Conservation (phyloP, 1,284 basidiomycete species). For the Agaricales sp. region DNA sequence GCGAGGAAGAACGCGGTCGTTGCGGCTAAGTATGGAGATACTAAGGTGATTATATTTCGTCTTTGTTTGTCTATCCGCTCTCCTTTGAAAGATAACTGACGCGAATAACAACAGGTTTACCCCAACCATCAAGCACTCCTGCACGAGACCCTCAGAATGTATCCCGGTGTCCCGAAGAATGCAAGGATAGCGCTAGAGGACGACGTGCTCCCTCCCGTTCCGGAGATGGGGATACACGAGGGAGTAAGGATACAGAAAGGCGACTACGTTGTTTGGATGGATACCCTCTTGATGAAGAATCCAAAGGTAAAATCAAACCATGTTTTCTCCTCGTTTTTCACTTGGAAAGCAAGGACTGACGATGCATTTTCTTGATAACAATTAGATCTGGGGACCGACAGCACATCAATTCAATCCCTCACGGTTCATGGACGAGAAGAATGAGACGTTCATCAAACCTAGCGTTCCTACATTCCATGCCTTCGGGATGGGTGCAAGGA, state of each 20-base stretch:
- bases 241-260: constrained; percentile 12
- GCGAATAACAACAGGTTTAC: constrained; percentile 11
- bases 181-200: constrained; percentile 14
- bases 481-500: constrained; percentile 15
- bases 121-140: constrained; percentile 16
- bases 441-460: constrained; percentile 14
- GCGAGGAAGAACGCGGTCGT: no score
- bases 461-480: constrained; percentile 12
- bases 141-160: constrained; percentile 17
- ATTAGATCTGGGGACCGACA: constrained; percentile 13
- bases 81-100: no score
- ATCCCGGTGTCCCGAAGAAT: constrained; percentile 19
- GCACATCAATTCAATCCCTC: constrained; percentile 14
- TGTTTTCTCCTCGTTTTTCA: no score
- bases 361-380: neutral
- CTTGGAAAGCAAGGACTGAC: no score
- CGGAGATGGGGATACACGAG: no score
- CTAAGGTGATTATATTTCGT: no score
- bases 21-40: no score
- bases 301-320: constrained; percentile 12
- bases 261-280: constrained; percentile 18
- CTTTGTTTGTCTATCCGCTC: no score
- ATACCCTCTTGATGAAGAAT: constrained; percentile 15
- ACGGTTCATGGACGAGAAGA: constrained; percentile 13
- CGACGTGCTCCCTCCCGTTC: constrained; percentile 16